Conservation (phyloP, 2,329 filamentous ascomycete species). For the Harringtonia aguacate region DNA sequence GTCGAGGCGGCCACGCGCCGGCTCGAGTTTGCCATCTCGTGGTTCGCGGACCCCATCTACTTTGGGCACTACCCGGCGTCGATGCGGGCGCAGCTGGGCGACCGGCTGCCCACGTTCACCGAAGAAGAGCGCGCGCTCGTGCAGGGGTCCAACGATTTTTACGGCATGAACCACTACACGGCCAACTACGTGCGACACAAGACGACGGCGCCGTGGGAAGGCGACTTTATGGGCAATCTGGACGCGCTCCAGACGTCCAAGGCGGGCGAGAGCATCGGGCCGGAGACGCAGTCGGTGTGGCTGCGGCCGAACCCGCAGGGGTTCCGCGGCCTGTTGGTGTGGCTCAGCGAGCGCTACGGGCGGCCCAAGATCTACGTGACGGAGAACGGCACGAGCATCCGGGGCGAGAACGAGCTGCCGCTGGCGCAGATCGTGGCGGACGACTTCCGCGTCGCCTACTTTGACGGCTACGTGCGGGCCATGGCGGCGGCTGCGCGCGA, state of each 20-base stretch:
- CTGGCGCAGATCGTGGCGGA: slow-evolving; percentile 65
- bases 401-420: slow-evolving; percentile 69
- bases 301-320: slow-evolving; percentile 64
- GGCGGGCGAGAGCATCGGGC: slow-evolving; percentile 61
- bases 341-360: slow-evolving; percentile 68
- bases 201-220: slow-evolving; percentile 42
- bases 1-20: slow-evolving; percentile 69
- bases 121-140: slow-evolving; percentile 63
- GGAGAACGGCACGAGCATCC: slow-evolving; percentile 78
- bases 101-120: slow-evolving; percentile 65
- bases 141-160: slow-evolving; percentile 82
- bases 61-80: slow-evolving; percentile 73
- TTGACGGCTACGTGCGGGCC: slow-evolving; percentile 63
- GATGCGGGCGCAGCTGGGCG: slow-evolving; percentile 72
- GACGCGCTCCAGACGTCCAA: slow-evolving; percentile 64
- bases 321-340: slow-evolving; percentile 67
- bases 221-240: slow-evolving; percentile 67
- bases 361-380: slow-evolving; percentile 76
- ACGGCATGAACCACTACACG: slow-evolving; percentile 91
- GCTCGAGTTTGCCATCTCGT: slow-evolving; percentile 77
- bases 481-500: slow-evolving; percentile 60
- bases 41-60: slow-evolving; percentile 86
- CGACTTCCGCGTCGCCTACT: slow-evolving; percentile 73
- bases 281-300: slow-evolving; percentile 76
- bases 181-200: slow-evolving; percentile 77